phyloP scores from a whole-genome alignment of 1,284 basidiomycete genomes.

The Cystobasidium pallidum region DNA sequence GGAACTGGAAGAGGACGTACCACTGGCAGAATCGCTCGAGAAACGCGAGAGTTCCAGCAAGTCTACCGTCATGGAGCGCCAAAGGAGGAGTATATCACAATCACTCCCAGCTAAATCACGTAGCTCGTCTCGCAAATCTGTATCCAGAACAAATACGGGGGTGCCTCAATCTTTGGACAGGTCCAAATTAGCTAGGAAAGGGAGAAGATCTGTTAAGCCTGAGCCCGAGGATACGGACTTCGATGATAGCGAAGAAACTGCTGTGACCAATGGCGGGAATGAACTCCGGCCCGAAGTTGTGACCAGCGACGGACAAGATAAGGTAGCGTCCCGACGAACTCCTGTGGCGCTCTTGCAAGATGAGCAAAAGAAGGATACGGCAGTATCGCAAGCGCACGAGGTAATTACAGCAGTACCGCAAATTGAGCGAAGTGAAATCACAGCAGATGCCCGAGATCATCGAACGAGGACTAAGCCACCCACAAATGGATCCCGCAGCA shows the following conservation, averaged over 20 bases:
- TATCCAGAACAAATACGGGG: not conserved
- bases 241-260: not conserved
- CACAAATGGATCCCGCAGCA: not conserved
- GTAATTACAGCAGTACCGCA: too few relatives aligned
- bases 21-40: not conserved
- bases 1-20: not conserved
- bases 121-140: not conserved
- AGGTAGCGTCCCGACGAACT: not conserved
- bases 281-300: not conserved
- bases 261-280: not conserved
- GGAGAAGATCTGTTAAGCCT: not conserved
- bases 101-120: not conserved
- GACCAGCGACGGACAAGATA: not conserved
- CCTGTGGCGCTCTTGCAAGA: not conserved
- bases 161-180: not conserved
- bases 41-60: not conserved
- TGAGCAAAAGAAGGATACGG: not conserved
- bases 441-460: too few relatives aligned
- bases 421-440: too few relatives aligned
- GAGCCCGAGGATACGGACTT: not conserved
- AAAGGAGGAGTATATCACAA: not conserved
- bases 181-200: not conserved
- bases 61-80: not conserved
- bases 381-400: not conserved
- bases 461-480: not conserved